phyloP scores from a whole-genome alignment of 2,329 filamentous ascomycete species.

The Sclerotinia minor region DNA sequence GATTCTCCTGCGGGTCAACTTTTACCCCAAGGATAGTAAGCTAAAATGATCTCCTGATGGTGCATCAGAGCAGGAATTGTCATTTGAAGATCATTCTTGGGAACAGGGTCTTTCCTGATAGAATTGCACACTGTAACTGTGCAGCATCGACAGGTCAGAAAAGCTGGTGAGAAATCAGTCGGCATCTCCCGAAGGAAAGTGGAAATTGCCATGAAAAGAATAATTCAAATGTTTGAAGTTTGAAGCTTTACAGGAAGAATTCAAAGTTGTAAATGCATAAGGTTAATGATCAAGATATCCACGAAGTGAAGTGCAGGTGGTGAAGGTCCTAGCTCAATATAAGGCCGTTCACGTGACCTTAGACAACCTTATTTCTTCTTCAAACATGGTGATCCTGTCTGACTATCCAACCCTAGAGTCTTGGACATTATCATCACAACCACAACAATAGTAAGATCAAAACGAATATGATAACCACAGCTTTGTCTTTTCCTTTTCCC shows the following conservation, averaged over 20 bases:
- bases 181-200: background rate
- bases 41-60: background rate
- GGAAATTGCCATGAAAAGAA: too few species aligned
- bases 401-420: too few species aligned
- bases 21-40: background rate
- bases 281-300: too few species aligned
- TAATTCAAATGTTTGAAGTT: too few species aligned
- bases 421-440: background rate
- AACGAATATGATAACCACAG: too few species aligned
- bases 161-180: background rate
- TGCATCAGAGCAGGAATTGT: background rate
- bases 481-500: too few species aligned
- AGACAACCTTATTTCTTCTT: too few species aligned
- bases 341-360: background rate
- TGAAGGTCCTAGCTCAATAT: background rate
- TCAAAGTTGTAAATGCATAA: too few species aligned
- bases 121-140: background rate
- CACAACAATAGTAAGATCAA: too few species aligned
- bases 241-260: too few species aligned
- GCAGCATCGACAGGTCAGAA: background rate
- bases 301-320: too few species aligned
- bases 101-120: background rate
- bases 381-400: background rate
- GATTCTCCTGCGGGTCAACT: background rate
- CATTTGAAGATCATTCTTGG: slow-evolving; percentile 1